Evolutionary conservation across 768 basidiomycete species (phyloP).

Genomic region (Holtermannia corniformis): DNA sequence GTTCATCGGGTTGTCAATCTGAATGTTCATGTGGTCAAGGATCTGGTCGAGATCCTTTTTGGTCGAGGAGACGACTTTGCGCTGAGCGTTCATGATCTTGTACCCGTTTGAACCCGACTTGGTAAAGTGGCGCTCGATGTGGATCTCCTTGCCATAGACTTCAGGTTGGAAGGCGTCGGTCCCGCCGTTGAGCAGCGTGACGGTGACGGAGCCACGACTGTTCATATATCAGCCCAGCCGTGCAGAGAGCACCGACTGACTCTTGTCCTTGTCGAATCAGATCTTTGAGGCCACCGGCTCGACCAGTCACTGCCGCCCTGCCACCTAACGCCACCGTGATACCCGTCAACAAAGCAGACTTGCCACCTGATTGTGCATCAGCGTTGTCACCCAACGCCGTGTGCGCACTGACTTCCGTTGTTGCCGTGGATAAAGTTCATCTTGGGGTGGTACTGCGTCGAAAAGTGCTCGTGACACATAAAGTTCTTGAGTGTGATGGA

Average conservation of each 20-base stretch:
- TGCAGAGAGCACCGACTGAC: slow-evolving; percentile 45
- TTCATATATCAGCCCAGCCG: neutral
- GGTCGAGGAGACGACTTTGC: slow-evolving; percentile 61
- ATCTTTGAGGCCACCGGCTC: slow-evolving; percentile 71
- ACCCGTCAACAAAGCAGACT: slow-evolving; percentile 87
- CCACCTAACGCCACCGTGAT: slow-evolving; percentile 90
- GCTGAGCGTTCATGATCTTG: slow-evolving; percentile 52
- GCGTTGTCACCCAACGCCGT: slow-evolving; percentile 13
- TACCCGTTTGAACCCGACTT: slow-evolving; percentile 67
- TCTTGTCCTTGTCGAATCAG: slow-evolving; percentile 74
- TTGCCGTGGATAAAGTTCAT: slow-evolving; percentile 97
- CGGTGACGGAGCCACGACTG: slow-evolving; percentile 65
- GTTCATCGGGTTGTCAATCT: slow-evolving; percentile 66
- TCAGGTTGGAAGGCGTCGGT: slow-evolving; percentile 77
- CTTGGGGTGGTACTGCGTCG: slow-evolving; percentile 77
- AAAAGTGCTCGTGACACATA: slow-evolving; percentile 85
- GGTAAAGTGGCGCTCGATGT: slow-evolving; percentile 70
- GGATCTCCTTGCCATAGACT: slow-evolving; percentile 76
- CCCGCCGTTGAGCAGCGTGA: slow-evolving; percentile 79
- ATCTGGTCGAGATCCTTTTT: slow-evolving; percentile 78
- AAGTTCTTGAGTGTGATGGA: slow-evolving; percentile 57
- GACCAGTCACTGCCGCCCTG: slow-evolving; percentile 81
- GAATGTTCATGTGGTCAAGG: slow-evolving; percentile 90
- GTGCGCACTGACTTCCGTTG: slow-evolving; percentile 67
- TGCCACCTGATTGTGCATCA: slow-evolving; percentile 58